phyloP scores from a whole-genome alignment of 73 alveolate genomes.

The Paramecium bursaria region DNA sequence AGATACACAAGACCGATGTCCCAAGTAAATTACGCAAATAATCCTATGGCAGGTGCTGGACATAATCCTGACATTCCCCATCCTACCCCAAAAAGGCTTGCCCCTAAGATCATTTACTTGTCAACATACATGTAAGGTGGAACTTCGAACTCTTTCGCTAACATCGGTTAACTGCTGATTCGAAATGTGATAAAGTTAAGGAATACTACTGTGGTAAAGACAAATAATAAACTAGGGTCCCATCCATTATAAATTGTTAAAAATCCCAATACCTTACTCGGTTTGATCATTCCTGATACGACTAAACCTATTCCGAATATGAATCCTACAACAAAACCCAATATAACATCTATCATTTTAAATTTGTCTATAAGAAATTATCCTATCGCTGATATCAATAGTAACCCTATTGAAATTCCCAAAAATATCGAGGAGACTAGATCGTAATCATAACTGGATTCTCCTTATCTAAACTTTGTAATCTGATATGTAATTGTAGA shows the following conservation, averaged over 20 bases:
- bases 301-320: conserved; percentile 90
- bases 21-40: conserved; percentile 64
- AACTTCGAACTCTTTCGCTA: conserved; percentile 73
- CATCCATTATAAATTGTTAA: conserved; percentile 80
- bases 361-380: not conserved
- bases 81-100: conserved; percentile 96
- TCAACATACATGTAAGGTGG: conserved; percentile 82
- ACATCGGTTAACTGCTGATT: conserved; percentile 67
- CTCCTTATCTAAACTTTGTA: too few species aligned
- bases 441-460: too few species aligned
- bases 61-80: conserved; percentile 98
- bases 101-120: conserved; percentile 84
- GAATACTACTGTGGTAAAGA: conserved; percentile 87
- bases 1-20: conserved; percentile 29
- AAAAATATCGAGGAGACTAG: too few species aligned
- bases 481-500: too few species aligned
- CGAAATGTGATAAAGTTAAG: conserved; percentile 86
- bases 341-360: not conserved
- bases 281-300: conserved; percentile 92
- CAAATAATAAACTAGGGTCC: conserved; percentile 93
- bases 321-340: conserved; percentile 40
- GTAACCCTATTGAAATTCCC: too few species aligned
- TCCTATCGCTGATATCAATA: too few species aligned
- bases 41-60: conserved; percentile 95
- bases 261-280: conserved; percentile 85